A percentile compares a stretch with the other conserved stretches of the same genome.
These are phyloP conservation scores for Arthrobotrys entomopaga DNA, from an alignment of 2,329 filamentous ascomycete genomes.

Conservation along the genomic window DNA sequence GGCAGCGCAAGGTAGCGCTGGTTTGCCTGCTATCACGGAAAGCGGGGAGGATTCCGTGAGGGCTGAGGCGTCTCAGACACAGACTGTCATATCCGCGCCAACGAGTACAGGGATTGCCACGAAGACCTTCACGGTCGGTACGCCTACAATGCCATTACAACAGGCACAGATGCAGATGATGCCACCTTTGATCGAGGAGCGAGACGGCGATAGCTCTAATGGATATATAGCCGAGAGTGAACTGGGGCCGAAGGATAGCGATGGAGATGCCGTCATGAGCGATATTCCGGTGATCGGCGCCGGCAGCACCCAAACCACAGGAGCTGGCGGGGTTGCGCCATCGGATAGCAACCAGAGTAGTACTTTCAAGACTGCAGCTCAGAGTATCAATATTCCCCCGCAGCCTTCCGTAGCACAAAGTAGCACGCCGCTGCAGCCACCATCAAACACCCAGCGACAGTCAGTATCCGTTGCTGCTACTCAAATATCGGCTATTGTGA, in stretches of 20 bases:
- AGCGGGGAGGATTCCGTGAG: constrained; percentile 34
- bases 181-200: constrained; percentile 41
- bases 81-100: constrained; percentile 11
- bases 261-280: constrained; percentile 54
- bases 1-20: constrained; percentile 64
- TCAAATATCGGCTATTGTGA: constrained; percentile 60
- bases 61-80: constrained; percentile 12
- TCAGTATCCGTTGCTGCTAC: constrained; percentile 63
- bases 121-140: constrained; percentile 21
- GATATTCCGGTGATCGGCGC: constrained; percentile 33
- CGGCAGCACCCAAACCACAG: constrained; percentile 7
- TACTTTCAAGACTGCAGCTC: constrained; percentile 67
- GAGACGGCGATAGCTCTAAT: constrained; percentile 35
- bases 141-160: constrained; percentile 23
- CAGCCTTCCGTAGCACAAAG: constrained; percentile 62
- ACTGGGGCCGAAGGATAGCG: constrained; percentile 46
- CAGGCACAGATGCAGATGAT: constrained; percentile 49
- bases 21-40: constrained; percentile 33
- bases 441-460: neutral
- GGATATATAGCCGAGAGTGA: constrained; percentile 50
- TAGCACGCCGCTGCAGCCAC: constrained; percentile 41
- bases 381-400: constrained; percentile 63
- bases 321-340: neutral
- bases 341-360: constrained; percentile 59
- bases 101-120: constrained; percentile 18